Base-by-base conservation (phyloP, 805 yeast species). In the Metschnikowia matae region DNA sequence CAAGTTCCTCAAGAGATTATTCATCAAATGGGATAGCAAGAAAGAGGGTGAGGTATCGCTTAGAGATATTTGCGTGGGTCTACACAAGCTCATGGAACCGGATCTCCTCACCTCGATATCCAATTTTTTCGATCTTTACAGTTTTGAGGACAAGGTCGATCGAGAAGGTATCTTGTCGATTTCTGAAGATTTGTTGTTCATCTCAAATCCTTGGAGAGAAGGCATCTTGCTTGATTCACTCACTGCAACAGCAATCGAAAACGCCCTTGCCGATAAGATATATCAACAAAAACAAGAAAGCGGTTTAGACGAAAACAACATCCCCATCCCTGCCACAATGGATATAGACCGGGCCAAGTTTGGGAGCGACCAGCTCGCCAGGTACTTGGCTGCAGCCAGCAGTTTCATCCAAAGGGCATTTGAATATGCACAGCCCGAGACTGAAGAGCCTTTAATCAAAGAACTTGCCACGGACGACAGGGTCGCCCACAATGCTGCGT, bases 121-220 rank as follows among this genome's bases (percentile, higher is more conserved):
- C 31, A 84, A 85, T 58, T 90, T 90, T 62, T 90, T 89, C 59
- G 79, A 80, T 17, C 70, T 92, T 7, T 94, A 87, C 62, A 53
- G 59, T 20, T 43, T 48, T 10, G 94, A 87, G 63, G 70, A 71
- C 11, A 78, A 73, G 50, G 79, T 94, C 40, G 85, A 83, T 52
- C 75, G 90, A 45, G 96, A 89, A 54, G 87, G 87, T 0, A 87
- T 94, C 4, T 71, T 94, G 41, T 84, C 83, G 54, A 78, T 91
- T 50, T 89, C 97, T 0, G 99, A 94, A 63, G 98, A 92, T 43
- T 68, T 92, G 37, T 70, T 92, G 11, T 85, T 81, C 58, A 75
- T 94, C 34, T 90, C 97, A 0, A 77, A 85, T 38, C 96, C 96
- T 2, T 87, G 94, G 85, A 83, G 89, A 59, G 89, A 88, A 54